Evolutionary conservation across 148 eudicot species (phyloP).

Genomic region (Rhododendron simsii): DNA sequence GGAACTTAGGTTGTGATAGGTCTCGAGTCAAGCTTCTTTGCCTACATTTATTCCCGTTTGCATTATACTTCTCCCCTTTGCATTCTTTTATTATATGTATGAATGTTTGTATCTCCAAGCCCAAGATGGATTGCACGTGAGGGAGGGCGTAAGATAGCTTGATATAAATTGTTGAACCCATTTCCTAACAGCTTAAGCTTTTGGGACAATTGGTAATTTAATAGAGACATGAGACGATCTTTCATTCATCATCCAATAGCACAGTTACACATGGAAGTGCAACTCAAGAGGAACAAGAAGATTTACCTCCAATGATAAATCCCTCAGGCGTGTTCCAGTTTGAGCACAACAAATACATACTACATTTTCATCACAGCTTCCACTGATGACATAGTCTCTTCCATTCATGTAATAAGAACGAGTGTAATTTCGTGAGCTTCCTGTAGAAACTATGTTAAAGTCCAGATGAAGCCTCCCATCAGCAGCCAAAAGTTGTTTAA

Average conservation of each 20-base stretch:
- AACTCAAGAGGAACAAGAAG: slow-evolving; percentile 20
- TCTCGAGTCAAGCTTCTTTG: too few relatives aligned
- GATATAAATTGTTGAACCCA: background rate
- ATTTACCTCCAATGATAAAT: slow-evolving; percentile 53
- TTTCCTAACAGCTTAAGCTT: background rate
- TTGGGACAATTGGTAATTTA: background rate
- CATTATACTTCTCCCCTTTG: too few relatives aligned
- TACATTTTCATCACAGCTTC: slow-evolving; percentile 91
- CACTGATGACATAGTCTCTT: slow-evolving; percentile 73
- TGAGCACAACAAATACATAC: slow-evolving; percentile 89
- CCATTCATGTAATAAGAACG: slow-evolving; percentile 94
- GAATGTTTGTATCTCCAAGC: too few relatives aligned
- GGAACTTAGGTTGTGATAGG: background rate
- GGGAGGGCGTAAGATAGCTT: too few relatives aligned
- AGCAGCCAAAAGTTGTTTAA: slow-evolving; percentile 84
- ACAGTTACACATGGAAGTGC: background rate
- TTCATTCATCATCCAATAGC: background rate
- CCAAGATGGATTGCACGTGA: too few relatives aligned
- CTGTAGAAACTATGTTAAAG: slow-evolving; percentile 69
- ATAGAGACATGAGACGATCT: background rate
- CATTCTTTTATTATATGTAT: too few relatives aligned
- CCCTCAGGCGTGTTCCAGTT: slow-evolving; percentile 88
- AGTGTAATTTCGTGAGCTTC: slow-evolving; percentile 87
- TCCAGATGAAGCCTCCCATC: slow-evolving; percentile 86
- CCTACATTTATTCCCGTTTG: too few relatives aligned